These are phyloP conservation scores for Carnegiea gigantea DNA, from an alignment of 179 eudicot species.

Conservation along the genomic window DNA sequence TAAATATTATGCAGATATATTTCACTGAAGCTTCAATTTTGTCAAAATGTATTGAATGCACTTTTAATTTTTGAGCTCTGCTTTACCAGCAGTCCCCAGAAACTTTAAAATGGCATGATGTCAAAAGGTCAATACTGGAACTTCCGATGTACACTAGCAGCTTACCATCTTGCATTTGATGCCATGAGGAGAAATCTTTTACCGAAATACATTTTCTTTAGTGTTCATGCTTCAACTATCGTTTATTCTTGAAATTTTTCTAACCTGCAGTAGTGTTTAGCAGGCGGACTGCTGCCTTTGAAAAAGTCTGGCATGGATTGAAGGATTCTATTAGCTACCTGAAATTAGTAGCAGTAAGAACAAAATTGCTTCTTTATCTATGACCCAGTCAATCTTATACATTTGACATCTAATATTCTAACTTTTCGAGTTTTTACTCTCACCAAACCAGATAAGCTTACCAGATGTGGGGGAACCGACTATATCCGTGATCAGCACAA, in stretches of 20 bases:
- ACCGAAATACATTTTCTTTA: neutral
- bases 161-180: neutral
- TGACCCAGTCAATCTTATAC: neutral
- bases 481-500: slow-evolving; percentile 51
- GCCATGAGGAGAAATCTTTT: neutral
- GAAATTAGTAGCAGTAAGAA: slow-evolving; percentile 71
- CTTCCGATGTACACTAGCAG: neutral
- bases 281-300: slow-evolving; percentile 60
- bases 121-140: neutral
- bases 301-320: slow-evolving; percentile 68
- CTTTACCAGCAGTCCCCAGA: neutral
- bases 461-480: slow-evolving; percentile 59
- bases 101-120: neutral
- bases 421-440: slow-evolving; percentile 14
- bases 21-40: neutral
- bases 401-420: neutral
- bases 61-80: neutral
- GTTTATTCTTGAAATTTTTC: slow-evolving; percentile 13
- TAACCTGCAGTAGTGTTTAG: slow-evolving; percentile 18
- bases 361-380: slow-evolving; percentile 5
- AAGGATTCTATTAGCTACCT: slow-evolving; percentile 60
- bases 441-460: slow-evolving; percentile 65
- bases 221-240: neutral
- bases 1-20: neutral
- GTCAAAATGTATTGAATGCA: neutral